phyloP scores from a whole-genome alignment of 129 eudicot genomes.

The Flaveria sonorensis region DNA sequence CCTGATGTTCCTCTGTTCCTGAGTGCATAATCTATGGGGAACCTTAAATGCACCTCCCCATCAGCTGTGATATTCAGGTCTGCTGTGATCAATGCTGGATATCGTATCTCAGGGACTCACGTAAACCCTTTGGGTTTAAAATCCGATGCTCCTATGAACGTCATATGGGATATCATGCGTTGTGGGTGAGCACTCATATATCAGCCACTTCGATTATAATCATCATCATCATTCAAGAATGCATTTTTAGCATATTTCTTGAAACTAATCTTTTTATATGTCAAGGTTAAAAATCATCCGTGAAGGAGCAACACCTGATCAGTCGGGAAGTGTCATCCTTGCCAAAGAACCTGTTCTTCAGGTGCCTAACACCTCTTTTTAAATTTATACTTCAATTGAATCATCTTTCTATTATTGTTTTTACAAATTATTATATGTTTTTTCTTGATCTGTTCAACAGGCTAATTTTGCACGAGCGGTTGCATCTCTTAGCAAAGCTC shows the following conservation, averaged over 20 bases:
- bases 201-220: neutral
- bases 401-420: neutral
- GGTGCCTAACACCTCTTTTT: slow-evolving; percentile 33
- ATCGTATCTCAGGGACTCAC: slow-evolving; percentile 91
- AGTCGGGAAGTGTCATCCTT: slow-evolving; percentile 77
- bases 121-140: slow-evolving; percentile 82
- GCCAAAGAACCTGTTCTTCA: slow-evolving; percentile 84
- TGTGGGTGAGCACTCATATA: slow-evolving; percentile 71
- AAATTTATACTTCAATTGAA: neutral
- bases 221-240: neutral
- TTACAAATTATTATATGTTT: neutral
- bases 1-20: too few relatives aligned
- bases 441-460: slow-evolving; percentile 27
- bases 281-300: slow-evolving; percentile 77
- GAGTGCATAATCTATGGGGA: too few relatives aligned
- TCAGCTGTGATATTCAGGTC: slow-evolving; percentile 91
- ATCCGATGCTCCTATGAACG: slow-evolving; percentile 93
- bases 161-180: slow-evolving; percentile 98
- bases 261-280: neutral
- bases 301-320: slow-evolving; percentile 83
- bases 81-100: slow-evolving; percentile 94
- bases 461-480: slow-evolving; percentile 87
- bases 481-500: slow-evolving; percentile 94
- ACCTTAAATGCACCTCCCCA: slow-evolving; percentile 91
- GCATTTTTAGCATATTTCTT: neutral